A percentile compares a stretch with the other conserved stretches of the same genome.
Evolutionary conservation across 2,329 filamentous ascomycete genomes (phyloP).

Genomic region (Neofusicoccum umdonicola): DNA sequence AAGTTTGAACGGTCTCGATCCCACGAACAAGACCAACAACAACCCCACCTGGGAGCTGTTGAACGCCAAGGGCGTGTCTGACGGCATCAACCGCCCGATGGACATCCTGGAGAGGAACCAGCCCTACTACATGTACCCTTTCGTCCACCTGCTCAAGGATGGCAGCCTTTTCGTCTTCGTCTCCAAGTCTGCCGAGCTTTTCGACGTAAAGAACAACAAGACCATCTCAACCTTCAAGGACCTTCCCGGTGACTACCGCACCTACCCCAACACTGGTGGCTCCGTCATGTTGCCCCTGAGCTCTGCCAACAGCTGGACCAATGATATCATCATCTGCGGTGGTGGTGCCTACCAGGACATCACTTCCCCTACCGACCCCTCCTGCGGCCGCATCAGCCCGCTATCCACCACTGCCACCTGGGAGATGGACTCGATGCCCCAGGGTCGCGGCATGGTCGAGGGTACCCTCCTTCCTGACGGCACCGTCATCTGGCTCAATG

Average conservation of each 20-base stretch:
- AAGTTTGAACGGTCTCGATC: constrained; percentile 58
- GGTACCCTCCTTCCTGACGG: constrained; percentile 60
- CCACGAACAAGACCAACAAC: constrained; percentile 55
- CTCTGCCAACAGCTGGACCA: constrained; percentile 51
- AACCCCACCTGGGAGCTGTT: constrained; percentile 64
- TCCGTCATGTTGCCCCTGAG: constrained; percentile 56
- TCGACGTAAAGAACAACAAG: constrained; percentile 48
- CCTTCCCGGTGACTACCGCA: constrained; percentile 56
- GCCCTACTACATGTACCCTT: constrained; percentile 65
- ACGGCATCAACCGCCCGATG: constrained; percentile 50
- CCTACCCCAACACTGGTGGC: constrained; percentile 61
- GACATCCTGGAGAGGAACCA: constrained; percentile 57
- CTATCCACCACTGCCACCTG: constrained; percentile 48
- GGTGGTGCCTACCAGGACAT: constrained; percentile 61
- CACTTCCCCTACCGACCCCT: constrained; percentile 57
- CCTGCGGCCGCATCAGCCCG: constrained; percentile 57
- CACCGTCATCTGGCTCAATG: constrained; percentile 62
- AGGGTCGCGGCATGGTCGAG: constrained; percentile 61
- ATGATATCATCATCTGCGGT: constrained; percentile 58
- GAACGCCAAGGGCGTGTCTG: constrained; percentile 47
- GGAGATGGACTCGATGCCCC: constrained; percentile 60
- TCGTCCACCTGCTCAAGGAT: constrained; percentile 58
- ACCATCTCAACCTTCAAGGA: constrained; percentile 50
- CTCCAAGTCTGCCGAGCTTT: constrained; percentile 56
- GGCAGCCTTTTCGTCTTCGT: constrained; percentile 58